Percentiles rank a stretch among this genome's conserved stretches.
These are phyloP conservation scores for Alternaria arbusti DNA, from an alignment of 2,329 filamentous ascomycete species.

Conservation along the genomic window DNA sequence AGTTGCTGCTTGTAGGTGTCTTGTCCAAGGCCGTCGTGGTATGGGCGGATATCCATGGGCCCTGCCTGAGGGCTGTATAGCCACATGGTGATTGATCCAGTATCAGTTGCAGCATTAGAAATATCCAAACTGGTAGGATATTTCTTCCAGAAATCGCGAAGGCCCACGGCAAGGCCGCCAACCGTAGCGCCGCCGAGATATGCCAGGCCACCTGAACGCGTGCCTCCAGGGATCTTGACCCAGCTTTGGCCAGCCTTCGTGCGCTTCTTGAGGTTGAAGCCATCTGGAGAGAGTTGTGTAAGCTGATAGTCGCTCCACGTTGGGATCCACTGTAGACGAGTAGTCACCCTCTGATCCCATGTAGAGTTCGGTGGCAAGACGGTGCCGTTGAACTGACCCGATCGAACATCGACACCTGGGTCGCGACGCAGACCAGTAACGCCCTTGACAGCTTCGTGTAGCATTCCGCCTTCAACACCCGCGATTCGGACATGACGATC, in stretches of 20 bases:
- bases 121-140: conserved; percentile 67
- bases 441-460: conserved; percentile 65
- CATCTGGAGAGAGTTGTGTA: conserved; percentile 64
- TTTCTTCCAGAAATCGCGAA: conserved; percentile 69
- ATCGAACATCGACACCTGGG: conserved; percentile 57
- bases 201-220: conserved; percentile 61
- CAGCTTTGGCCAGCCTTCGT: conserved; percentile 64
- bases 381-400: conserved; percentile 59
- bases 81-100: conserved; percentile 64
- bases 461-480: conserved; percentile 61
- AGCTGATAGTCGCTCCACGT: conserved; percentile 65
- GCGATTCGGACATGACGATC: conserved; percentile 66
- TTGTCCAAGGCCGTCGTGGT: conserved; percentile 64
- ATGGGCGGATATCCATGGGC: conserved; percentile 64
- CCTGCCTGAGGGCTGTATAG: conserved; percentile 64
- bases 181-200: conserved; percentile 64
- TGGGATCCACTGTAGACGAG: conserved; percentile 62
- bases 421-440: conserved; percentile 66
- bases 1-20: conserved; percentile 64
- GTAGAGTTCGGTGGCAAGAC: conserved; percentile 50
- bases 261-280: conserved; percentile 66
- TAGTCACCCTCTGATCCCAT: conserved; percentile 57
- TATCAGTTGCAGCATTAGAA: conserved; percentile 56
- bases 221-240: conserved; percentile 65
- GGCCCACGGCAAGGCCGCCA: conserved; percentile 65